These are phyloP conservation scores for Melastoma malabathricum DNA, from an alignment of 345 rosid genomes.

Conservation along the genomic window DNA sequence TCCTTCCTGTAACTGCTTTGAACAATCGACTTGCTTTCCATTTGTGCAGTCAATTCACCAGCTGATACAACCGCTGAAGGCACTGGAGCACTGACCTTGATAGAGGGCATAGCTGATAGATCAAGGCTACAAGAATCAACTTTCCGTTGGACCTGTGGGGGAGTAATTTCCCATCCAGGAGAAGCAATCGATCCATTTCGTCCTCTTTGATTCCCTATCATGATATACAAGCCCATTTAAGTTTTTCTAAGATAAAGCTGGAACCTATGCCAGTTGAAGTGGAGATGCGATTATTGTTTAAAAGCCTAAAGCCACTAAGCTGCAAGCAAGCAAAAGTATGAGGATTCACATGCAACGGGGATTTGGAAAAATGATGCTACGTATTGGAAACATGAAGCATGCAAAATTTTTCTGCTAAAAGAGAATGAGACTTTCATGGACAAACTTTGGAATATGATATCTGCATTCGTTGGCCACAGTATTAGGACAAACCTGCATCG, in stretches of 20 bases:
- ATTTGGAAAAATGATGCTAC: neutral
- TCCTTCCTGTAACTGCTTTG: constrained; percentile 25
- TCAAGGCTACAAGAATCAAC: neutral
- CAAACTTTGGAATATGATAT: too few species aligned
- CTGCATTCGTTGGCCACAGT: too few species aligned
- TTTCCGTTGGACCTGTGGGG: constrained; percentile 9
- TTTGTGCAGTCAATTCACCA: constrained; percentile 16
- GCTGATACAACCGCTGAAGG: constrained; percentile 13
- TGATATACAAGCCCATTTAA: too few species aligned
- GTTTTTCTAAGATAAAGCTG: too few species aligned
- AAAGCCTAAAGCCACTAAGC: too few species aligned
- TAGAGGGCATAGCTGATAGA: neutral
- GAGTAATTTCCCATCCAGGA: neutral
- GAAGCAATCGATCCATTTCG: too few species aligned
- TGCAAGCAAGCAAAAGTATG: too few species aligned
- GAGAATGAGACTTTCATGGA: constrained; percentile 2
- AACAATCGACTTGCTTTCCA: constrained; percentile 11
- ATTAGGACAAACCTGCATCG: constrained; percentile 9
- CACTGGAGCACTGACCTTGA: constrained; percentile 2
- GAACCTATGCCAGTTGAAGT: too few species aligned
- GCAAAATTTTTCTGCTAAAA: constrained; percentile 28
- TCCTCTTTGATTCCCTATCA: constrained; percentile 1
- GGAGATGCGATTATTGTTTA: too few species aligned
- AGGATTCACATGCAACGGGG: neutral
- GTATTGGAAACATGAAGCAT: neutral